Evolutionary conservation across 2,329 filamentous ascomycete species (phyloP), one percentile per base, ranked within the genome.

Genomic region (Emergomyces pasteurianus): DNA sequence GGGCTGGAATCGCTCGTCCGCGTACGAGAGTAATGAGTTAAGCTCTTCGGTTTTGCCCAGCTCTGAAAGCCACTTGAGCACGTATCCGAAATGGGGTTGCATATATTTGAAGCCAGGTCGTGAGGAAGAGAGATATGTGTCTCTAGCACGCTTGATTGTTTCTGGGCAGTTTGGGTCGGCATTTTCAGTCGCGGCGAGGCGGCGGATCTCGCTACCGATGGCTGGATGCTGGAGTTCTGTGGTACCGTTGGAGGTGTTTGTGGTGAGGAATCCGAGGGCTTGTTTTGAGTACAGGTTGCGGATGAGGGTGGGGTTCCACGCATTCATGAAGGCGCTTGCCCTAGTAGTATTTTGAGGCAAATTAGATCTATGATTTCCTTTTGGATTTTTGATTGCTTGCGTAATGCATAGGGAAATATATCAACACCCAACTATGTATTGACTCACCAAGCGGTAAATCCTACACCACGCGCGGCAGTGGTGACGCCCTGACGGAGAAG

Each of bases 61-160:
- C 58, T 74, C 73, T 2, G 73, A 76, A 7, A 72, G 63, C 72
- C 71, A 73, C 58, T 72, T 63, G 2, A 67, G 54, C 5, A 70
- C 62, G 54, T 70, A 71, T 1, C 72, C 40, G 18, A 43, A 43
- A n/a, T 43, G 40, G 14, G 40, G 40, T 43, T 43, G 40, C 40
- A 43, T 43, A 21, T 43, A 43, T 43, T n/a, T 43, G 3, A 43
- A 43, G 18, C 40, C 40, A n/a, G 40, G 2, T 2, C 71, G 53
- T 16, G 34, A 28, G 3, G 31, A 10, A 14, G 31, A n/a, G 18
- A 56, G 53, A 21, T 34, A 56, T 2, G 53, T 40, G 31, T 56
- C 16, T 36, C 26, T 36, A 26, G 53, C 53, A 36, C 14, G 26
- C 21, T 31, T 23, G 53, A 56, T 56, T 16, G 53, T 56, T 23